These are phyloP conservation scores for Sclerotinia nivalis DNA, from an alignment of 2,329 filamentous ascomycete species.

Conservation along the genomic window DNA sequence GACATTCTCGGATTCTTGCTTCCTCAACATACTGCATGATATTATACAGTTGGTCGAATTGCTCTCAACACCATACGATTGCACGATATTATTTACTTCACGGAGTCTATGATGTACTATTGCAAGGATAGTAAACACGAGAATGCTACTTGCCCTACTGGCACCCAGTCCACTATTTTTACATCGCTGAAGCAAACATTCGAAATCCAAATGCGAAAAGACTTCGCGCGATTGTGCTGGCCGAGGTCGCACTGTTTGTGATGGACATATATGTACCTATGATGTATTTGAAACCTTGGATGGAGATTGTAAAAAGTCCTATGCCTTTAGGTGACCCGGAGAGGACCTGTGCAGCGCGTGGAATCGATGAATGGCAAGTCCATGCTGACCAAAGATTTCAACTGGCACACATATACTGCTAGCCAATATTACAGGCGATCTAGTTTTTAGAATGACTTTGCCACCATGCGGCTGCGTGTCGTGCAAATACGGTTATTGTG, in stretches of 20 bases:
- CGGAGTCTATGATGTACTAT: conserved; percentile 45
- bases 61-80: not conserved
- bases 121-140: conserved; percentile 57
- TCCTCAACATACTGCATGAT: not conserved
- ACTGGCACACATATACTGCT: conserved; percentile 60
- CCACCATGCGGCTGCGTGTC: conserved; percentile 67
- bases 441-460: conserved; percentile 65
- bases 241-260: conserved; percentile 77
- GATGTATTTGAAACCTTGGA: conserved; percentile 41
- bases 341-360: conserved; percentile 63
- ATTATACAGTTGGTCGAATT: not conserved
- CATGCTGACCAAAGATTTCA: conserved; percentile 76
- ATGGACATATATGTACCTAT: conserved; percentile 64
- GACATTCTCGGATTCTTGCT: not conserved
- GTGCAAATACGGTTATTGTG: conserved; percentile 65
- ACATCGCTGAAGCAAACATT: conserved; percentile 73
- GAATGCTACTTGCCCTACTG: conserved; percentile 60
- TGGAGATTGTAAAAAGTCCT: conserved; percentile 53
- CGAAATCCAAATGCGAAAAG: conserved; percentile 77
- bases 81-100: not conserved
- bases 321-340: conserved; percentile 68
- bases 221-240: conserved; percentile 77
- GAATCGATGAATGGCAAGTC: conserved; percentile 53
- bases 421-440: conserved; percentile 60
- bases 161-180: conserved; percentile 57